phyloP scores from a whole-genome alignment of 2,329 filamentous ascomycete genomes.

The Hypoxylon sp. region DNA sequence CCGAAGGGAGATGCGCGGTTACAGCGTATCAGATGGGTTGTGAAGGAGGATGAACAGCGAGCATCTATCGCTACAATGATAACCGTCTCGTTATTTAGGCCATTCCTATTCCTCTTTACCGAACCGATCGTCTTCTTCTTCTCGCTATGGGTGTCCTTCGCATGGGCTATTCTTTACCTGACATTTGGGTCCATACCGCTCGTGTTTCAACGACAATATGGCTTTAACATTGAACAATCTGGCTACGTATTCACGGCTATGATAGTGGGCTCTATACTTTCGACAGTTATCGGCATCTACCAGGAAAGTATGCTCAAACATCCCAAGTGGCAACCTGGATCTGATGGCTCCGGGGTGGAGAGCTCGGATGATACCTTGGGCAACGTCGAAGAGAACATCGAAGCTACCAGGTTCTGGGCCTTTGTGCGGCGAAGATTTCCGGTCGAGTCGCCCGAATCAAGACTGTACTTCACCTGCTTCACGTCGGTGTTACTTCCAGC shows the following conservation, averaged over 20 bases:
- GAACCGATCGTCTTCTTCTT: conserved; percentile 89
- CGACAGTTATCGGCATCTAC: conserved; percentile 77
- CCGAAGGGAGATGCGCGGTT: conserved; percentile 36
- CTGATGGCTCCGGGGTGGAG: conserved; percentile 52
- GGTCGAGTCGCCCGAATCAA: conserved; percentile 76
- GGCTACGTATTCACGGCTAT: conserved; percentile 83
- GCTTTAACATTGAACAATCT: conserved; percentile 76
- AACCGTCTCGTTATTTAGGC: conserved; percentile 79
- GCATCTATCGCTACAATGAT: conserved; percentile 79
- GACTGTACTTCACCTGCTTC: conserved; percentile 87
- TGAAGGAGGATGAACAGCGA: conserved; percentile 83
- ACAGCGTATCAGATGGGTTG: conserved; percentile 82
- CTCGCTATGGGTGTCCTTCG: conserved; percentile 89
- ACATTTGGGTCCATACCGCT: conserved; percentile 86
- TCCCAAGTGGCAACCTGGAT: conserved; percentile 56
- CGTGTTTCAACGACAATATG: conserved; percentile 78
- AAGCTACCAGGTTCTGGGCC: conserved; percentile 59
- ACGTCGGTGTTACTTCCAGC: conserved; percentile 81
- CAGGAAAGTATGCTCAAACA: conserved; percentile 77
- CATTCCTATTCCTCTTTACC: conserved; percentile 82
- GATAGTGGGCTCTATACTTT: conserved; percentile 75
- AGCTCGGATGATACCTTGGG: conserved; percentile 47
- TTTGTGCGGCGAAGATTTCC: conserved; percentile 64
- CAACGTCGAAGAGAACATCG: conserved; percentile 16
- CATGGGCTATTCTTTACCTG: conserved; percentile 90